Percentiles rank a stretch among this genome's conserved stretches.
Evolutionary conservation across 495 filamentous ascomycete genomes (phyloP).

Genomic region (Talaromyces adpressus): DNA sequence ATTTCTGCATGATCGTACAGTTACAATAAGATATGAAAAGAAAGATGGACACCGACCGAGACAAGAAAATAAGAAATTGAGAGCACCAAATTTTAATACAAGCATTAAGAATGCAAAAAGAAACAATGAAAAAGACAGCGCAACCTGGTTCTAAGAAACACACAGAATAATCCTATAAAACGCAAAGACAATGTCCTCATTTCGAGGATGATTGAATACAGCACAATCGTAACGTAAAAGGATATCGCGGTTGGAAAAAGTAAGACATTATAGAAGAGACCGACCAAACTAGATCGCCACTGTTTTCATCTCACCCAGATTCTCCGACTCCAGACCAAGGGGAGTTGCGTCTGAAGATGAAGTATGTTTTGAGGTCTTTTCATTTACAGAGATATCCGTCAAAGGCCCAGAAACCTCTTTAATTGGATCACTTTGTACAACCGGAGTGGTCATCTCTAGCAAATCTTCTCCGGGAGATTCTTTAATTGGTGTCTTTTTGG

Average conservation of each 20-base stretch:
- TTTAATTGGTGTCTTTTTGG: constrained; percentile 23
- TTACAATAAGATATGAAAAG: constrained; percentile 13
- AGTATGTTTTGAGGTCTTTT: constrained; percentile 25
- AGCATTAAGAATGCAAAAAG: constrained; percentile 3
- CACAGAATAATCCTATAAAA: background rate
- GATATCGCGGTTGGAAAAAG: constrained; percentile 1
- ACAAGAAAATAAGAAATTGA: constrained; percentile 6
- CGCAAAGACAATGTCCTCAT: constrained; percentile 2
- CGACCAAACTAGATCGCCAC: constrained; percentile 39
- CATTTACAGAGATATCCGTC: constrained; percentile 19
- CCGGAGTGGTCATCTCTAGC: constrained; percentile 40
- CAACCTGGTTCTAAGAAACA: background rate
- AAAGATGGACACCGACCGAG: constrained; percentile 11
- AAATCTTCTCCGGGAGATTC: constrained; percentile 30
- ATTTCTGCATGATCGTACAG: constrained; percentile 32
- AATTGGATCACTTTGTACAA: constrained; percentile 23
- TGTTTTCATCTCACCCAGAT: constrained; percentile 50
- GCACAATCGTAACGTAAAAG: constrained; percentile 1
- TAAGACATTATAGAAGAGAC: background rate
- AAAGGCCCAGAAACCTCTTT: constrained; percentile 7
- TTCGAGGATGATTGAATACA: background rate
- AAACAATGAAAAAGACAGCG: background rate
- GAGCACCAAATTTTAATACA: constrained; percentile 6
- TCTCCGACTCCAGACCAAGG: constrained; percentile 27
- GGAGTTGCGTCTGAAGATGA: constrained; percentile 21